Conservation (phyloP, 2,329 filamentous ascomycete species). For the Phialophora expanda region DNA sequence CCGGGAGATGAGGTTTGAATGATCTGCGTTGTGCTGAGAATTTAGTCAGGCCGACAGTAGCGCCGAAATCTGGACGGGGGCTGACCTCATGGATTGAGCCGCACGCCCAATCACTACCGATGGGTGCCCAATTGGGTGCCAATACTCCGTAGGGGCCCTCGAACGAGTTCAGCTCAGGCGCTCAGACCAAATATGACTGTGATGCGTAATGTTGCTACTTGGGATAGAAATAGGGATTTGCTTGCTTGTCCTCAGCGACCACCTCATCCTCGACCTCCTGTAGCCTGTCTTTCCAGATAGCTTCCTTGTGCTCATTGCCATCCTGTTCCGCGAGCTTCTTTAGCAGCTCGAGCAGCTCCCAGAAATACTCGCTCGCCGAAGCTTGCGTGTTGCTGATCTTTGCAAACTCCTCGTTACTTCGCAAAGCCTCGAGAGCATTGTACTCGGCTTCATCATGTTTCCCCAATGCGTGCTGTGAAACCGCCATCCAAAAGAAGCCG, state of each 20-base stretch:
- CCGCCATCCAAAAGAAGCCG: conserved; percentile 1
- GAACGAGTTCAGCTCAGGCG: too few species aligned
- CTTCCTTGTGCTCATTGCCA: not conserved
- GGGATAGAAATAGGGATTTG: not conserved
- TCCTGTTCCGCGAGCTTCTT: not conserved
- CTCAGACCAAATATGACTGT: too few species aligned
- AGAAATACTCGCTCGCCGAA: conserved; percentile 7
- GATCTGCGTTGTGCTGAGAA: not conserved
- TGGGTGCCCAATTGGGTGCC: too few species aligned
- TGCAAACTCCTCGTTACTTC: not conserved
- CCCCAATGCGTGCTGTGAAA: not conserved
- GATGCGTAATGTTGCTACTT: not conserved
- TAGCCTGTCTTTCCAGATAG: not conserved
- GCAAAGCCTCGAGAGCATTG: not conserved
- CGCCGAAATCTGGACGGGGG: not conserved
- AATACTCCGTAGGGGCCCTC: too few species aligned
- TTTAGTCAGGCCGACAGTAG: not conserved
- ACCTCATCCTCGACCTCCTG: conserved; percentile 6
- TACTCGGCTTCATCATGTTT: not conserved
- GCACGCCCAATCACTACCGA: too few species aligned
- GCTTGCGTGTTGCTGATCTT: not conserved
- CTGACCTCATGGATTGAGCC: not conserved
- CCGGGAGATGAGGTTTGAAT: not conserved
- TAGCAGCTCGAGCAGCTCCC: conserved; percentile 3
- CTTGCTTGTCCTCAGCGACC: not conserved